A percentile compares a stretch with the other conserved stretches of the same genome.
Conservation (phyloP, 2,329 filamentous ascomycete genomes). For the Verticillium alfalfae region DNA sequence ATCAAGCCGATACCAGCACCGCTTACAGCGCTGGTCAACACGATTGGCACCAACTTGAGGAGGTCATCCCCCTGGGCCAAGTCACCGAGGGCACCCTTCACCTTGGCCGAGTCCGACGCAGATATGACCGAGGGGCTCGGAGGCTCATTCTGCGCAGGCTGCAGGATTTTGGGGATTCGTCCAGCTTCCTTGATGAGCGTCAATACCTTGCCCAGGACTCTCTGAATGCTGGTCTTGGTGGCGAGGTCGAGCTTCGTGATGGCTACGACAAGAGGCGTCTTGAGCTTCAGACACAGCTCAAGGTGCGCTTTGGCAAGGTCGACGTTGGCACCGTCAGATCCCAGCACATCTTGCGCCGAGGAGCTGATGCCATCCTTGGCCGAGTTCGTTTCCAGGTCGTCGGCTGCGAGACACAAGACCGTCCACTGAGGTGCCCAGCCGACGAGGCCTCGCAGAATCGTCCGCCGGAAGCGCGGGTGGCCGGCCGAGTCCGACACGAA, state of each 20-base stretch:
- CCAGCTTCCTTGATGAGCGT: conserved; percentile 72
- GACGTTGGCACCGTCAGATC: conserved; percentile 48
- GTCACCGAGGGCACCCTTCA: conserved; percentile 47
- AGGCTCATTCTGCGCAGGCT: conserved; percentile 41
- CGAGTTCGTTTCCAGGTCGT: conserved; percentile 50
- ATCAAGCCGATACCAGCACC: conserved; percentile 76
- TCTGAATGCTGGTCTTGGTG: conserved; percentile 63
- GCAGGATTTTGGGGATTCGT: conserved; percentile 69
- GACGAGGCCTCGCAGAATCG: conserved; percentile 81
- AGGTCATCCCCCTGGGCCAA: conserved; percentile 38
- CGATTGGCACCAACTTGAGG: conserved; percentile 65
- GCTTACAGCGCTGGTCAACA: conserved; percentile 81
- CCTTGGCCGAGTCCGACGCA: conserved; percentile 49
- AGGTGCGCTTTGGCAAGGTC: conserved; percentile 77
- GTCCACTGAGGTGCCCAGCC: conserved; percentile 97
- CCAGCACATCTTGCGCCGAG: conserved; percentile 44
- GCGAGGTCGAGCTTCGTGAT: conserved; percentile 91
- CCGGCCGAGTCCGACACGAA: conserved; percentile 91
- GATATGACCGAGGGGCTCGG: conserved; percentile 53
- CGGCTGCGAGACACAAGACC: conserved; percentile 78
- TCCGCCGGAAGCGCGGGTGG: conserved; percentile 82
- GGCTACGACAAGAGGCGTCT: conserved; percentile 71
- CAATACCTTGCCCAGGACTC: conserved; percentile 67
- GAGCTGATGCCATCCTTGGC: conserved; percentile 34
- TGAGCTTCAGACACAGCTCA: conserved; percentile 75